Conservation (phyloP, 2,329 filamentous ascomycete species). For the Paecilomyces formosus region DNA sequence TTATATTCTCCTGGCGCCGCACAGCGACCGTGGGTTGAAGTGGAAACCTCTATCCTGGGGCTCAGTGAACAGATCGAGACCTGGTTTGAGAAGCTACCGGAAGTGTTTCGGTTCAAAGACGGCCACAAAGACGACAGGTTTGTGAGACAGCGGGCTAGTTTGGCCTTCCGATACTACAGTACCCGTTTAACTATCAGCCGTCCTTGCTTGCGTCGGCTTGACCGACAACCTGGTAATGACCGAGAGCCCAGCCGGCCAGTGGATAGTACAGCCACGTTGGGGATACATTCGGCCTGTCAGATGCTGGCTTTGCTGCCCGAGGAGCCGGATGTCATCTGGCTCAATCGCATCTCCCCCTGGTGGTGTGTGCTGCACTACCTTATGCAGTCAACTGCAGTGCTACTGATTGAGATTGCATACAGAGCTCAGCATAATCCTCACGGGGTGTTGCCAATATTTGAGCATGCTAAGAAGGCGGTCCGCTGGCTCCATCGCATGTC, state of each 20-base stretch:
- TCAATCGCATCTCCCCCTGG: slow-evolving; percentile 29
- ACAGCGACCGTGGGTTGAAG: slow-evolving; percentile 27
- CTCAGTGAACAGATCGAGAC: slow-evolving; percentile 28
- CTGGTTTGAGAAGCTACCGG: slow-evolving; percentile 32
- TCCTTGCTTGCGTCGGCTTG: slow-evolving; percentile 34
- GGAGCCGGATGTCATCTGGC: slow-evolving; percentile 19
- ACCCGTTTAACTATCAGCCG: slow-evolving; percentile 36
- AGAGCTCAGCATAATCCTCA: slow-evolving; percentile 21
- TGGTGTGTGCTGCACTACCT: slow-evolving; percentile 35
- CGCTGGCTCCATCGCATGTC: slow-evolving; percentile 21
- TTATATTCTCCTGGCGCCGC: slow-evolving; percentile 31
- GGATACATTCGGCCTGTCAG: slow-evolving; percentile 27
- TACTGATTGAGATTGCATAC: slow-evolving; percentile 22
- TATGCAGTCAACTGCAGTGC: slow-evolving; percentile 31
- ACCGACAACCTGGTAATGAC: slow-evolving; percentile 19
- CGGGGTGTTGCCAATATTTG: slow-evolving; percentile 18
- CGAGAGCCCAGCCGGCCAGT: slow-evolving; percentile 21
- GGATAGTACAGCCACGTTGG: slow-evolving; percentile 24
- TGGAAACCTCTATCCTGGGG: slow-evolving; percentile 25
- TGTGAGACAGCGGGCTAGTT: slow-evolving; percentile 23
- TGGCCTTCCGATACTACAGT: slow-evolving; percentile 37
- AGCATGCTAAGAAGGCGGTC: slow-evolving; percentile 24
- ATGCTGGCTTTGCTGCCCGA: slow-evolving; percentile 30
- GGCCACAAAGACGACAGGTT: slow-evolving; percentile 18
- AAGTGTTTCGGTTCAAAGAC: slow-evolving; percentile 26